Base-by-base conservation (phyloP, 108 stramenopile species). In the Conticribra weissflogii region DNA sequence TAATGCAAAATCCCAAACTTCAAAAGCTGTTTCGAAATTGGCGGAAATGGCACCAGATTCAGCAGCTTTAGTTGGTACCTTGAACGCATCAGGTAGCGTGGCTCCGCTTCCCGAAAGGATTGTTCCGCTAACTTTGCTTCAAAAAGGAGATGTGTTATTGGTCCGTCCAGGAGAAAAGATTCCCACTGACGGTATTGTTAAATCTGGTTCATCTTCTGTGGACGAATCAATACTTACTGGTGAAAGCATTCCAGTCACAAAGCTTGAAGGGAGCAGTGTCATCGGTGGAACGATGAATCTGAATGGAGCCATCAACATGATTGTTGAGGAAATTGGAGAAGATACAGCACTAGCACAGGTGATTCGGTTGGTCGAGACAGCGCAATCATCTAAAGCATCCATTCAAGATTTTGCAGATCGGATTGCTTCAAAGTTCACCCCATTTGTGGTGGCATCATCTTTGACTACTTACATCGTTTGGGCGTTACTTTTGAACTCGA, bases 191-290 rank as follows among this genome's bases (percentile, higher is more conserved):
- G 94, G 92, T 22, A 74, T 30, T 28, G 88, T 97, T 5, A 54
- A 93, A 21, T 56, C 77, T 47, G 99, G 99, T 28, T 71, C 82
- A 30, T 79, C 83, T 23, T 79, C 84, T 21, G 83, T 96, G 15
- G 89, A 95, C 74, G 94, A 95, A 79, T 71, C 81, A n/a, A 89
- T 90, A 79, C 72, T 95, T 25, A 92, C 94, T 23, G 94, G 94
- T 25, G 94, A 95, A 78, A 68, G 82, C 24, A 41, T 86, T 22
- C 92, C 92, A 18, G 84, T 86, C 0, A 46, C 54, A 14, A 93
- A 93, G 54, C 18, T 27, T 3, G 65, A 61, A 7, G 94, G 86
- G 18, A 76, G 62, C 25, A 64, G 46, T 8, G 78, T 92, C 4
- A 78, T 86, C 45, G 94, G 90, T 15, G 90, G 88, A 33, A 93